Evolutionary conservation across 1,284 basidiomycete species (phyloP).

Genomic region (Athelia sp.): DNA sequence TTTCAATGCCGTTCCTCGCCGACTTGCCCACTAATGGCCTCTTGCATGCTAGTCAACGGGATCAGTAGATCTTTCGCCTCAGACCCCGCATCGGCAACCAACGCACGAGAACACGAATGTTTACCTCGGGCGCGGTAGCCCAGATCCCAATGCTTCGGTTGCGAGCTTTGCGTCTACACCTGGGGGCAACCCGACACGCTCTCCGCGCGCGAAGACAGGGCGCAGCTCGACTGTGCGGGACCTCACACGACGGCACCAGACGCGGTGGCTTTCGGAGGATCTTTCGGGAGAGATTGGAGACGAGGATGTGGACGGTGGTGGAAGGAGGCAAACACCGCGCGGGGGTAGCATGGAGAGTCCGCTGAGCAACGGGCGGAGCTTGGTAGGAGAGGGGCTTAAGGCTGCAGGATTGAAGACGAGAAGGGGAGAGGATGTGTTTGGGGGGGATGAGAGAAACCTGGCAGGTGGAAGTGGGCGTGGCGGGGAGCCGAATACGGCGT

Average conservation of each 20-base stretch:
- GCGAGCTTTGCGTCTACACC: constrained; percentile 8
- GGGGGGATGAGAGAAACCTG: constrained; percentile 14
- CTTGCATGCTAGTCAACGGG: constrained; percentile 3
- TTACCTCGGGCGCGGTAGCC: background rate
- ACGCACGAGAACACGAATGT: background rate
- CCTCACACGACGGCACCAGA: constrained; percentile 40
- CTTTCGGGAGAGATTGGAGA: constrained; percentile 20
- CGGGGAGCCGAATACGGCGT: background rate
- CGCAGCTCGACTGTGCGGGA: constrained; percentile 42
- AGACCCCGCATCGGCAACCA: background rate
- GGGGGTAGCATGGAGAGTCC: constrained; percentile 65
- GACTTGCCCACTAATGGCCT: background rate
- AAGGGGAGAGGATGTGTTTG: constrained; percentile 36
- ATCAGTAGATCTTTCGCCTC: background rate
- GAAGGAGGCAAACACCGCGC: constrained; percentile 45
- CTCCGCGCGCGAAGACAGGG: constrained; percentile 26
- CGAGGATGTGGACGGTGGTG: constrained; percentile 21
- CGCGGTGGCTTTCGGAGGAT: constrained; percentile 47
- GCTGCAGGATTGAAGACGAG: constrained; percentile 61
- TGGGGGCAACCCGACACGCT: constrained; percentile 22
- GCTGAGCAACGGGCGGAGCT: constrained; percentile 43
- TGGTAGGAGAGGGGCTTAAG: constrained; percentile 64
- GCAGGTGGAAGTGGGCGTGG: constrained; percentile 23
- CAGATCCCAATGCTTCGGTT: constrained; percentile 1
- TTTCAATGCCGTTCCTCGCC: constrained; percentile 6